Evolutionary conservation across 176 grass and related monocot genomes (phyloP).

Genomic region (Aegilops longissima): DNA sequence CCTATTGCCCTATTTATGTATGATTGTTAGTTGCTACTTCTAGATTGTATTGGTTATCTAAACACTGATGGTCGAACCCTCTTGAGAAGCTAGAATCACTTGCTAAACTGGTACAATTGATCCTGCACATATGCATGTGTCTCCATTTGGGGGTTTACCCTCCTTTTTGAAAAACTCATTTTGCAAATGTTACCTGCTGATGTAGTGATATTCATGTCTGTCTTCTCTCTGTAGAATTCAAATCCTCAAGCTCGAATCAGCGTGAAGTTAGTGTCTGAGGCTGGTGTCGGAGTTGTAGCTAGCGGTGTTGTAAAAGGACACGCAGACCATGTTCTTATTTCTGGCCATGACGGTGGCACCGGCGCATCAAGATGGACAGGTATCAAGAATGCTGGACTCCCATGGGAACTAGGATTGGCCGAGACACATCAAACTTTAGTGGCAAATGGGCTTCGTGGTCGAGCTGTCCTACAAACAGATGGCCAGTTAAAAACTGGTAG

Average conservation of each 20-base stretch:
- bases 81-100: background rate
- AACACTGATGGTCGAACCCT: background rate
- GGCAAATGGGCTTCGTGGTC: conserved; percentile 87
- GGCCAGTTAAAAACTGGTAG: conserved; percentile 97
- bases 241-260: conserved; percentile 90
- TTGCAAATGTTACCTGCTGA: conserved; percentile 23
- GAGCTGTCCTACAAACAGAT: conserved; percentile 93
- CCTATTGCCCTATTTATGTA: background rate
- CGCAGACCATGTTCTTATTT: conserved; percentile 95
- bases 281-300: conserved; percentile 92
- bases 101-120: conserved; percentile 4
- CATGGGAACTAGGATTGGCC: conserved; percentile 97
- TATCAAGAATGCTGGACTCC: conserved; percentile 99
- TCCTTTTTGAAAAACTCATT: too few species aligned
- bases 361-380: conserved; percentile 98
- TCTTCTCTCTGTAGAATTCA: conserved; percentile 62
- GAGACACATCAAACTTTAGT: conserved; percentile 99
- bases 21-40: background rate
- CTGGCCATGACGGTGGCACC: conserved; percentile 95
- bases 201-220: conserved; percentile 27
- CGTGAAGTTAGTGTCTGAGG: conserved; percentile 93
- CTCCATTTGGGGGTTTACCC: background rate
- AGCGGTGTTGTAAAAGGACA: conserved; percentile 98
- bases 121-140: background rate
- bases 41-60: background rate